Percentiles rank a stretch among this genome's conserved stretches.
These are phyloP conservation scores for Ogataea minuta DNA, from an alignment of 805 yeast genomes.

Conservation along the genomic window DNA sequence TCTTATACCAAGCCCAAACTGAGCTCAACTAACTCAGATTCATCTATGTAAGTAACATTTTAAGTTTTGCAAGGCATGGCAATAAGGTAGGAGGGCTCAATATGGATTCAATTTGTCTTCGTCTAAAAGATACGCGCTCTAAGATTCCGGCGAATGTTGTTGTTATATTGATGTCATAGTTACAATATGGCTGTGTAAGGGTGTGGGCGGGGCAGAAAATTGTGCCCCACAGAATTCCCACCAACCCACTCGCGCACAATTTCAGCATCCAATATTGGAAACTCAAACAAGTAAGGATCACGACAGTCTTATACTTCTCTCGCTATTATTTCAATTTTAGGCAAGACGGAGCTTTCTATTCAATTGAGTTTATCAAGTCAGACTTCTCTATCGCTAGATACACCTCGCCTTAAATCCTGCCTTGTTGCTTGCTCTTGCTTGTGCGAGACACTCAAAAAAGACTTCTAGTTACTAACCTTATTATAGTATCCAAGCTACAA, in stretches of 20 bases:
- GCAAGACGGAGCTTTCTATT: too few species aligned
- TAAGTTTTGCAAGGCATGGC: neutral
- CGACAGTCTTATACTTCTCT: too few species aligned
- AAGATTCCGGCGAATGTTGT: conserved; percentile 1
- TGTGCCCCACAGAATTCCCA: conserved; percentile 5
- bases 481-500: conserved; percentile 15
- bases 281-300: neutral
- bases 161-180: neutral
- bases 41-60: conserved; percentile 25
- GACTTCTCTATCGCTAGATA: too few species aligned
- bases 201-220: conserved; percentile 3
- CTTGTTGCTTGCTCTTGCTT: neutral
- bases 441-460: neutral
- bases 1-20: conserved; percentile 16
- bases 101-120: too few species aligned
- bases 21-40: conserved; percentile 20
- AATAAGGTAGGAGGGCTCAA: neutral
- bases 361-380: too few species aligned
- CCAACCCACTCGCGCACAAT: conserved; percentile 3
- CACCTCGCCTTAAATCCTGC: too few species aligned
- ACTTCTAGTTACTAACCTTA: conserved; percentile 1
- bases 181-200: conserved; percentile 1
- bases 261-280: neutral
- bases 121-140: too few species aligned
- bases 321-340: too few species aligned